A percentile compares a stretch with the other conserved stretches of the same genome.
Evolutionary conservation across 129 eudicot species (phyloP).

Genomic region (Pulicaria dysenterica): DNA sequence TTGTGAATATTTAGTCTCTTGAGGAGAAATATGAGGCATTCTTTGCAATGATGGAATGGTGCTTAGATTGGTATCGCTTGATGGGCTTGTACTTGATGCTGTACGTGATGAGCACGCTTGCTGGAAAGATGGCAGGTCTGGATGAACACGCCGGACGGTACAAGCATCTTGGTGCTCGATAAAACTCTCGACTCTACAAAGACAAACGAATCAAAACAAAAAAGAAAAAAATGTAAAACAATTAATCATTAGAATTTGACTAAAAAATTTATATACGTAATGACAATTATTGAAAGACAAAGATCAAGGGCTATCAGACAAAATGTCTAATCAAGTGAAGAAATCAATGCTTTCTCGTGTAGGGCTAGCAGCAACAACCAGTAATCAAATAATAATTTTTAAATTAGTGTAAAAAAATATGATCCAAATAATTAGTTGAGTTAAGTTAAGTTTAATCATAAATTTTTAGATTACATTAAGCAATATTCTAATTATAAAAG

Average conservation of each 20-base stretch:
- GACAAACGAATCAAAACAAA: constrained; percentile 31
- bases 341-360: constrained; percentile 40
- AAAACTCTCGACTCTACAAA: constrained; percentile 82
- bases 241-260: constrained; percentile 29
- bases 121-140: constrained; percentile 41
- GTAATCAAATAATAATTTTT: too few species aligned
- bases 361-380: constrained; percentile 40
- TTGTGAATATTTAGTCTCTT: neutral
- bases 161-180: constrained; percentile 92
- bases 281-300: constrained; percentile 26
- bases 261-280: constrained; percentile 14
- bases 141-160: constrained; percentile 60
- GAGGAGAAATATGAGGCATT: constrained; percentile 18
- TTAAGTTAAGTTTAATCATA: constrained; percentile 26
- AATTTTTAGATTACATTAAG: constrained; percentile 19
- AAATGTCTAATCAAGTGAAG: constrained; percentile 36
- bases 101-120: constrained; percentile 56
- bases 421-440: too few species aligned
- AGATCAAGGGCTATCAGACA: constrained; percentile 34
- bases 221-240: neutral
- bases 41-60: constrained; percentile 28
- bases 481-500: constrained; percentile 13
- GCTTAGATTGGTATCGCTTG: constrained; percentile 48
- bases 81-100: constrained; percentile 57
- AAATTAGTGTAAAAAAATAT: too few species aligned